Evolutionary conservation across 352 stramenopile genomes (phyloP), one percentile per base, ranked within the genome.

Genomic region (Peronospora destructor): DNA sequence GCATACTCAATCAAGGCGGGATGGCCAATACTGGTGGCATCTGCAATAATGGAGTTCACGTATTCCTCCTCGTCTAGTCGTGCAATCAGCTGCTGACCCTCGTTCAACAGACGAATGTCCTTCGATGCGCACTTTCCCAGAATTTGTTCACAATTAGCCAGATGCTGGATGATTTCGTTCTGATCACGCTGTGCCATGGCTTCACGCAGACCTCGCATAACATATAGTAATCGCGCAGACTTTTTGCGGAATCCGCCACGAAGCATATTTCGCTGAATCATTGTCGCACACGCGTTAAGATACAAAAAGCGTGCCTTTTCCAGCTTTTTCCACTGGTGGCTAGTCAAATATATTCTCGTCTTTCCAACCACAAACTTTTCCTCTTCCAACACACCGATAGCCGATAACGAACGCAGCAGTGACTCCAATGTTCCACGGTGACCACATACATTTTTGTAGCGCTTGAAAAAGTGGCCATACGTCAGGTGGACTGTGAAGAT

Each of bases 211-310:
- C 68, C 61, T 0, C 61, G 64, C 64, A 91, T 76, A 11, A 84
- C 61, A 19, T 77, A 70, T 12, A 87, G 32, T 32, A 87, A 68
- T 3, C 68, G 66, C 21, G 68, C 53, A 23, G 73, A 89, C 45
- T 85, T 85, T 44, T 76, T 72, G 8, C 73, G 66, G 36, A 84
- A 85, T 3, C 76, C 74, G 4, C 76, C 71, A 33, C 73, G 76
- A n/a, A 87, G 56, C 59, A 92, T 73, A 29, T 88, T 90, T 3
- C 76, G 72, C 64, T 92, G 78, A 35, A 92, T 87, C 76, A 92
- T 87, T 3, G 74, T 88, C 5, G 81, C 78, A 28, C 76, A 85
- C 9, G 78, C 81, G 28, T 88, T 92, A 16, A 92, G 49, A 48
- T 85, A 90, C 54, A 87, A 61, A 11, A 74, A 85, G 7, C 81